These are phyloP conservation scores for Arthrobotrys sinensis DNA, from an alignment of 2,329 filamentous ascomycete species.

Conservation along the genomic window DNA sequence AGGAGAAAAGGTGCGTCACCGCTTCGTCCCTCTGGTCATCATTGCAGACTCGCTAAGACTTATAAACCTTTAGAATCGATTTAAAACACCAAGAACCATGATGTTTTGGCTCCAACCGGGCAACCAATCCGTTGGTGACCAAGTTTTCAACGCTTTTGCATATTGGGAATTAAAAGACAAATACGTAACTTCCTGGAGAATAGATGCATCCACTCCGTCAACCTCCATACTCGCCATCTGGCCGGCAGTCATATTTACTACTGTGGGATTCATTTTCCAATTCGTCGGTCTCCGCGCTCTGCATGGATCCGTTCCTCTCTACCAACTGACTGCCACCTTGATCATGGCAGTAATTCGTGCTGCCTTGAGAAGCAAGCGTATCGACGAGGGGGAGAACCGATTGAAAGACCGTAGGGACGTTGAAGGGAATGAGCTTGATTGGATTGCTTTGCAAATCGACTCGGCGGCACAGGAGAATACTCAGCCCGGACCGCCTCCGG, in stretches of 20 bases:
- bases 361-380: slow-evolving; percentile 24
- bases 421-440: slow-evolving; percentile 37
- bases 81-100: neutral
- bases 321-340: slow-evolving; percentile 23
- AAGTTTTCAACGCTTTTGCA: slow-evolving; percentile 57
- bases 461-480: neutral
- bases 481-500: neutral
- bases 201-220: neutral
- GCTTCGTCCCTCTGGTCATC: neutral
- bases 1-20: neutral
- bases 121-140: slow-evolving; percentile 59
- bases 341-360: slow-evolving; percentile 38
- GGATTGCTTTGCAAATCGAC: slow-evolving; percentile 29
- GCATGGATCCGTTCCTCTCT: slow-evolving; percentile 41
- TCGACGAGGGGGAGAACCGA: slow-evolving; percentile 20
- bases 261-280: slow-evolving; percentile 59
- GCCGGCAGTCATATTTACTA: slow-evolving; percentile 8
- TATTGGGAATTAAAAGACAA: neutral
- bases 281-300: slow-evolving; percentile 60
- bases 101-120: slow-evolving; percentile 61
- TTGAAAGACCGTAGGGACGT: slow-evolving; percentile 6
- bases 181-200: slow-evolving; percentile 29
- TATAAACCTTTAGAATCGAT: neutral
- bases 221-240: neutral
- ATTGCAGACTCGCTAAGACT: neutral